These are phyloP conservation scores for Podospora appendiculata DNA, from an alignment of 495 filamentous ascomycete species.

Conservation along the genomic window DNA sequence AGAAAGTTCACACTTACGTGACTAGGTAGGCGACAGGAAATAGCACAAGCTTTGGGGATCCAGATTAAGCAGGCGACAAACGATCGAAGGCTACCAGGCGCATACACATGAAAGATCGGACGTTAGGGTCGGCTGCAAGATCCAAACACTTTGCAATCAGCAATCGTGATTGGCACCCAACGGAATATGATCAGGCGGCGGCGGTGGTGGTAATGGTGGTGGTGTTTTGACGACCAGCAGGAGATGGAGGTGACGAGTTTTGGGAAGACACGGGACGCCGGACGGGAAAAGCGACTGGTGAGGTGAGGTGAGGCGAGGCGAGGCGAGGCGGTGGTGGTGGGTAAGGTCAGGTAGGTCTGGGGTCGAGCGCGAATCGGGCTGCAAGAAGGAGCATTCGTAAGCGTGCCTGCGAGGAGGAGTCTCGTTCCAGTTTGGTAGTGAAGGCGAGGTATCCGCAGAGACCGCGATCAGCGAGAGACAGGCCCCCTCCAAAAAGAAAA, in stretches of 20 bases:
- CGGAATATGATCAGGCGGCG: too few relatives aligned
- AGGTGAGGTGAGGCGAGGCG: neutral
- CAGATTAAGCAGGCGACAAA: neutral
- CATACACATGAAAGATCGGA: neutral
- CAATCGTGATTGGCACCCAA: too few relatives aligned
- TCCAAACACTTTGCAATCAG: too few relatives aligned
- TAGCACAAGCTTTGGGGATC: neutral
- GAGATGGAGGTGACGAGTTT: too few relatives aligned
- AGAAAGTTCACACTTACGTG: slow-evolving; percentile 17
- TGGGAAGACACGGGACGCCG: too few relatives aligned
- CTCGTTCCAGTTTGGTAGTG: too few relatives aligned
- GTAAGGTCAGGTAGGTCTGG: neutral
- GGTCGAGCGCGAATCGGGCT: neutral
- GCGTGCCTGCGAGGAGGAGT: too few relatives aligned
- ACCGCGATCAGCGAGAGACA: neutral
- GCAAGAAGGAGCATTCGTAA: neutral
- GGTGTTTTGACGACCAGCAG: too few relatives aligned
- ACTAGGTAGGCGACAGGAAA: neutral
- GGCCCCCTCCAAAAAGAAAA: neutral
- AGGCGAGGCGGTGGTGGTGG: neutral
- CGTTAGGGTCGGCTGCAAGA: too few relatives aligned
- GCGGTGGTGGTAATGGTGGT: too few relatives aligned
- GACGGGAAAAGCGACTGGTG: neutral
- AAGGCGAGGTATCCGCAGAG: neutral
- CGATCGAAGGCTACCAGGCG: neutral